Percentiles rank a stretch among this genome's conserved stretches.
Evolutionary conservation across 805 yeast genomes (phyloP).

Genomic region (Wickerhamiella nectarea): DNA sequence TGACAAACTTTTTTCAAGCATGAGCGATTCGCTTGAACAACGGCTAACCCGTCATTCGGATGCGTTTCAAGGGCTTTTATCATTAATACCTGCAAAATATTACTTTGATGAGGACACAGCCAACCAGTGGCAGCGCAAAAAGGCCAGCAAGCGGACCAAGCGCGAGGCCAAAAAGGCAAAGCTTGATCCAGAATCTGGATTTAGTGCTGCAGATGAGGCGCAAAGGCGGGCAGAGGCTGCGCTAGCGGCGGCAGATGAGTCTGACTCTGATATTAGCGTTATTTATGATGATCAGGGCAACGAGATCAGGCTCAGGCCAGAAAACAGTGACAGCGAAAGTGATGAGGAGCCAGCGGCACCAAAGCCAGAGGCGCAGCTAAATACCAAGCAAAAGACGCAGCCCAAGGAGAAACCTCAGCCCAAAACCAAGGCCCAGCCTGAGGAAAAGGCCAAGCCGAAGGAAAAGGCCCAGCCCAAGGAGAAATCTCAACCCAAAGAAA

Average conservation of each 20-base stretch:
- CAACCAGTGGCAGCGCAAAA: conserved; percentile 82
- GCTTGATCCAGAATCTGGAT: conserved; percentile 44
- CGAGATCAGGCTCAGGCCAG: conserved; percentile 15
- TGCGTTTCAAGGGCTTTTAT: conserved; percentile 73
- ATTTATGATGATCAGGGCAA: conserved; percentile 25
- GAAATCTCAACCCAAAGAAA: conserved; percentile 13
- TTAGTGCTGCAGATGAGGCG: conserved; percentile 27
- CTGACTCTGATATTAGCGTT: conserved; percentile 13
- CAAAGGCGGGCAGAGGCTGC: conserved; percentile 19
- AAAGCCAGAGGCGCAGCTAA: neutral
- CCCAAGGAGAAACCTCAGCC: conserved; percentile 8
- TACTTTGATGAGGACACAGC: conserved; percentile 84
- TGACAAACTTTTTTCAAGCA: conserved; percentile 9
- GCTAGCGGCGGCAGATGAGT: conserved; percentile 14
- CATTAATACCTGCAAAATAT: conserved; percentile 86
- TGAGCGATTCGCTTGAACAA: conserved; percentile 23
- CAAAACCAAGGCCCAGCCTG: neutral
- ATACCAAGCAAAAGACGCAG: neutral
- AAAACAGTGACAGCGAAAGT: conserved; percentile 6
- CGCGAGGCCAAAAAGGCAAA: conserved; percentile 51
- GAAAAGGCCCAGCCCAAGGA: neutral
- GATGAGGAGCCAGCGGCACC: no score
- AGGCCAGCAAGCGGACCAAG: conserved; percentile 51
- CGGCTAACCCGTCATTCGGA: conserved; percentile 26
- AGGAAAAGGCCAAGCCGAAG: neutral